Evolutionary conservation across 495 filamentous ascomycete species (phyloP), one percentile per base, ranked within the genome.

Genomic region (Trichocladium antarcticum): DNA sequence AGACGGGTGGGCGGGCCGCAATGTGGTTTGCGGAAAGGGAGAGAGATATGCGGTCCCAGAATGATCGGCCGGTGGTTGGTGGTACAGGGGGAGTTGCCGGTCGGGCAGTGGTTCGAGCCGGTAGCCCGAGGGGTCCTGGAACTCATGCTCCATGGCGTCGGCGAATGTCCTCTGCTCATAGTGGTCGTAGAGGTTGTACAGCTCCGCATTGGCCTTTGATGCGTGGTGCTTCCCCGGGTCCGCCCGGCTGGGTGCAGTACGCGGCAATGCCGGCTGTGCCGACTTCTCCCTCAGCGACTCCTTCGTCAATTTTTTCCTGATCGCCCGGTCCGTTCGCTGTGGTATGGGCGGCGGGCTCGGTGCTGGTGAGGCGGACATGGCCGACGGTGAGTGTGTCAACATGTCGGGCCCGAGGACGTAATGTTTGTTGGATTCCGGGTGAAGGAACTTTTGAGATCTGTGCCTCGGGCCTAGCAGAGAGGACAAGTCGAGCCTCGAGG

Each of bases 161-260:
- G 65, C 61, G 38, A 74, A 70, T 3, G 71, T 64, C 51, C 68
- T 65, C 51, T 73, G 66, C 45, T 78, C 73, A 50, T 78, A 77
- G 54, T 75, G 69, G 42, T 76, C 64, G 51, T 78, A 76, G 7
- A 76, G 62, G 27, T 70, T 63, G 34, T 68, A 55, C 9, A 73
- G 50, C 6, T 65, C 59, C 6, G 53, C 48, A 20, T 57, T 55
- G 40, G 68, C 58, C 15, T 54, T 65, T 28, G 57, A 58, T 10
- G 48, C 48, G 14, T 50, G 50, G 21, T 60, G 48, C 15, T 43
- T 29, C 24, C 31, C 34, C 27, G 1, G 12, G 39, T 14, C 28
- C 1, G 49, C 6, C 16, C 20, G 35, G 17, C 14, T 15, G 12
- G 40, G 22, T 1, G 24, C 7, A 1, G 22, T 8, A 19, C 22